Base-by-base conservation (phyloP, 495 filamentous ascomycete genomes). In the Aspergillus affinis region DNA sequence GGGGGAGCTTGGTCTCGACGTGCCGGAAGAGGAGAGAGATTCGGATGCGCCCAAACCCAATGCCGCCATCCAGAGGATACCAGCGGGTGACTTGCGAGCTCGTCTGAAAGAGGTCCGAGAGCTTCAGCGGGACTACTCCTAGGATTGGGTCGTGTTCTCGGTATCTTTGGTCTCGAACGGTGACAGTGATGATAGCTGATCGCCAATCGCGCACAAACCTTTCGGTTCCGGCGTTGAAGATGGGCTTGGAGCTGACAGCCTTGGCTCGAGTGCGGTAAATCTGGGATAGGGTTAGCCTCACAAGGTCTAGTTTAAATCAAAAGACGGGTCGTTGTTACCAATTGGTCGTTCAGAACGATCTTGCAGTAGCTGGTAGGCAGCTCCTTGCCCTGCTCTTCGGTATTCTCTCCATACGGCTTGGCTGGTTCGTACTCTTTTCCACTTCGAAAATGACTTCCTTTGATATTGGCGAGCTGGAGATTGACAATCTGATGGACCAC, bases 221-320 rank as follows among this genome's bases (percentile, higher is more conserved):
- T 69, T 98, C 93, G 6, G 92, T 96, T 41, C 93, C 93, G 15
- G 93, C 93, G 64, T 97, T 96, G 78, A 96, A 98, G 62, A 97
- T 97, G 10, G 93, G 93, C 72, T 93, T 92, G 49, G 89, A 93
- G 62, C 90, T 95, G 13, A 96, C 87, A 26, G 90, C 92, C 75
- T 98, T 97, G 20, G 89, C 80, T 63, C 93, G 86, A 30, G 93
- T 98, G 61, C 91, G 89, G 76, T 97, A 98, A 52, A 93, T 68
- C 81, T 84, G 60, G 46, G 48, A 2, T 50, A 44, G 18, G 15
- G 20, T 64, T 46, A 58, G 51, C 23, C 51, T 27, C 21, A 30
- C 12, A 49, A 49, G 29, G 45, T 51, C 17, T 26, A 29, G 21
- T 55, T 2, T n/a, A 9, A 7, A 18, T 50, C 18, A 27, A 57